Base-by-base conservation (phyloP, 345 rosid genomes). In the Sapria himalayana region DNA sequence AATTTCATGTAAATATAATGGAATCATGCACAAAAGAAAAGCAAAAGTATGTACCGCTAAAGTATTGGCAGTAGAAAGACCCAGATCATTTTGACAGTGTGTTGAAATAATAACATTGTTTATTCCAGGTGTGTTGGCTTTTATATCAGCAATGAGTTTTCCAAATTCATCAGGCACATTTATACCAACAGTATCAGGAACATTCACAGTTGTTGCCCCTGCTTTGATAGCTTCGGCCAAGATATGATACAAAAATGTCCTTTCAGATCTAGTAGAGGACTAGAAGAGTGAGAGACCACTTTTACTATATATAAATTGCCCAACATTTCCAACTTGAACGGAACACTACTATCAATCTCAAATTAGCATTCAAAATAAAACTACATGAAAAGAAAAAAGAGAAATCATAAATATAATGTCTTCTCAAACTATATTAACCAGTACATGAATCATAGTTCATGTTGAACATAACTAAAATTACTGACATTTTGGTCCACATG, bases 21-120 rank as follows among this genome's bases (percentile, higher is more conserved):
- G 18, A n/a, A 20, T n/a, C n/a, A n/a, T 24, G 9, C 7, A 33
- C 7, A 5, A 11, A 31, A 38, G 1, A 45, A 38, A 40, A 29
- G 12, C 31, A 48, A 42, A 19, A 19, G 16, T 67, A 58, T n/a
- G n/a, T 72, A 89, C 98, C 42, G 86, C 67, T 62, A 89, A 55
- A 29, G 93, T 72, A 59, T 89, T 89, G 65, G 98, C 95, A 17
- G 98, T 77, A 37, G 98, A 72, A 69, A 89, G 98, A 39, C 98
- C 98, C 67, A 89, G 98, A 84, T 84, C 98, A 59, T 89, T 79
- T 59, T 89, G 98, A 48, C 98, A 89, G 52, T 84, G 98, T 1
- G 98, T 79, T 16, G 98, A 89, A 54, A 89, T 76, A 36, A 89
- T 22, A 45, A 74, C 93, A 51, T 82, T 79, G 39, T 76, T 73